Conservation (phyloP, 352 stramenopile species). For the Phytophthora lateralis region DNA sequence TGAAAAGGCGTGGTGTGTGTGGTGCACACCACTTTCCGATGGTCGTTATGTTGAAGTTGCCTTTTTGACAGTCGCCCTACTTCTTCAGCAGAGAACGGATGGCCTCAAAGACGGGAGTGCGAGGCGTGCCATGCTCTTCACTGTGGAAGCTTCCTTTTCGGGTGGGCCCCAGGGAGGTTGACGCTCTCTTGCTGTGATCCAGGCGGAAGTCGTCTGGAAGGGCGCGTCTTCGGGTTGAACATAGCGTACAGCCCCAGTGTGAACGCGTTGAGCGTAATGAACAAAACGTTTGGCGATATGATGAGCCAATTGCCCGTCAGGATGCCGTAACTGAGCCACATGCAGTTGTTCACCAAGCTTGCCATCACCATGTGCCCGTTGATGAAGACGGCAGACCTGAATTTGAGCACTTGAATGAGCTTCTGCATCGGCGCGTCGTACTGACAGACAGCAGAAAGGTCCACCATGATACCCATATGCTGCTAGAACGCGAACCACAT, state of each 20-base stretch:
- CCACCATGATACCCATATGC: not conserved
- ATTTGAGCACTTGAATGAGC: slow-evolving; percentile 35
- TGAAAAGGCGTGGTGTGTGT: slow-evolving; percentile 11
- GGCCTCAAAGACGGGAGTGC: slow-evolving; percentile 32
- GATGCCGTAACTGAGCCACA: slow-evolving; percentile 33
- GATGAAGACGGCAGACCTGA: slow-evolving; percentile 42
- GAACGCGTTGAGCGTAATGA: slow-evolving; percentile 15
- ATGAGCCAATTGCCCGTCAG: slow-evolving; percentile 31
- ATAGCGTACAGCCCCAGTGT: slow-evolving; percentile 22
- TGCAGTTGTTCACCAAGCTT: slow-evolving; percentile 37
- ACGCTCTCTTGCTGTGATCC: slow-evolving; percentile 2
- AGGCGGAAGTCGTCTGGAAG: slow-evolving; percentile 25
- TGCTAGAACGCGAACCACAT: slow-evolving; percentile 10
- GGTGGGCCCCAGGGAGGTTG: not conserved
- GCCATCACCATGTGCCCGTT: slow-evolving; percentile 44
- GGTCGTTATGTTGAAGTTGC: slow-evolving; percentile 19
- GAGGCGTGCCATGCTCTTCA: not conserved
- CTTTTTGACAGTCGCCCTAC: no score
- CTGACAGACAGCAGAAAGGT: slow-evolving; percentile 6
- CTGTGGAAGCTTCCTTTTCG: no score
- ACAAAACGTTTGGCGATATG: slow-evolving; percentile 23
- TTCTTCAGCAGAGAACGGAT: slow-evolving; percentile 19
- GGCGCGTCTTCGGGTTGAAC: slow-evolving; percentile 22
- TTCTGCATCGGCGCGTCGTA: slow-evolving; percentile 38
- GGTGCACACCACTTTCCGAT: slow-evolving; percentile 9